Evolutionary conservation across 2,329 filamentous ascomycete genomes (phyloP).

Genomic region (Aspergillus glaucus): DNA sequence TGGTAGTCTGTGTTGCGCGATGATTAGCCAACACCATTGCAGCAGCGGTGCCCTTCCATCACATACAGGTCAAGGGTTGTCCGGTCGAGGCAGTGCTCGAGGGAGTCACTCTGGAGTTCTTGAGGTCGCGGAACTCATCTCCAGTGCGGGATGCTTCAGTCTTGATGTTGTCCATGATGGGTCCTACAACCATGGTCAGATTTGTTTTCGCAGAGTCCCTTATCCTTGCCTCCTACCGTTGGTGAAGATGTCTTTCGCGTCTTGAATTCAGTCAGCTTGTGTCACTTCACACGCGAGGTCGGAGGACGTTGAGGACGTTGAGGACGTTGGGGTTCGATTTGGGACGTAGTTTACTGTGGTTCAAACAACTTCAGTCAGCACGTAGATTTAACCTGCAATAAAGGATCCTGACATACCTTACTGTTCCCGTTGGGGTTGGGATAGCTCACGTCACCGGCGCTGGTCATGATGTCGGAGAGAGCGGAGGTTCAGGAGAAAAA

Average conservation of each 20-base stretch:
- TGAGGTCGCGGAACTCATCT: slow-evolving; percentile 54
- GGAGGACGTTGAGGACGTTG: not conserved
- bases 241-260: slow-evolving; percentile 19
- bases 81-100: slow-evolving; percentile 52
- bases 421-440: slow-evolving; percentile 31
- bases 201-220: not conserved
- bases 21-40: slow-evolving; percentile 10
- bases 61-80: slow-evolving; percentile 56
- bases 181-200: slow-evolving; percentile 34
- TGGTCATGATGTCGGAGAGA: slow-evolving; percentile 16
- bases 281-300: slow-evolving; percentile 3
- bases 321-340: not conserved
- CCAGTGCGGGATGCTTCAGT: slow-evolving; percentile 51
- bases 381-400: slow-evolving; percentile 3
- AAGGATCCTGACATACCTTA: slow-evolving; percentile 26
- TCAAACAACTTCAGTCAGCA: slow-evolving; percentile 7
- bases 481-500: slow-evolving; percentile 4
- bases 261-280: slow-evolving; percentile 15
- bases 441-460: slow-evolving; percentile 35
- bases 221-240: slow-evolving; percentile 14
- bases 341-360: slow-evolving; percentile 9
- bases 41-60: not conserved
- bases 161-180: slow-evolving; percentile 52
- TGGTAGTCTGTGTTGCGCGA: slow-evolving; percentile 52
- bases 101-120: slow-evolving; percentile 48